Percentiles rank a stretch among this genome's conserved stretches.
These are phyloP conservation scores for Phaeodactylum tricornutum DNA, from an alignment of 108 stramenopile genomes.

Conservation along the genomic window DNA sequence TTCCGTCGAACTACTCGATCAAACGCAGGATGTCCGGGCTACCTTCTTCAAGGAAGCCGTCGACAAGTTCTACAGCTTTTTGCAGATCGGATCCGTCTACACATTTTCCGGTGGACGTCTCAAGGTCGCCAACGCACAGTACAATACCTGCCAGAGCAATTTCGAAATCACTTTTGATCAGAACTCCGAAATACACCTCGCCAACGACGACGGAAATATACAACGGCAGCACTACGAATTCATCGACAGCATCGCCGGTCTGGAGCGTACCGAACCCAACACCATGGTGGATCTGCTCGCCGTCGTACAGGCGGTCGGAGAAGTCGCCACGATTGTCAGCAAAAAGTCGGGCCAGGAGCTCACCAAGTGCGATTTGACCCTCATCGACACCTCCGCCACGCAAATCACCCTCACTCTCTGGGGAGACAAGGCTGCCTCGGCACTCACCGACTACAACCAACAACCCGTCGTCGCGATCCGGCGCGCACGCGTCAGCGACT, in stretches of 20 bases:
- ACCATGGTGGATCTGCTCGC: conserved; percentile 76
- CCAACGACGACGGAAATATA: conserved; percentile 67
- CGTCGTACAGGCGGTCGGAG: conserved; percentile 69
- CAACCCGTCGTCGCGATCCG: conserved; percentile 82
- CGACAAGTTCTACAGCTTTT: conserved; percentile 74
- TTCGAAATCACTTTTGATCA: conserved; percentile 94
- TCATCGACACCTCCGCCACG: conserved; percentile 85
- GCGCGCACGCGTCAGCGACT: conserved; percentile 80
- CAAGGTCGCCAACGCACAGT: conserved; percentile 93
- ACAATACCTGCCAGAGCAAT: conserved; percentile 80
- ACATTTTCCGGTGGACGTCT: conserved; percentile 83
- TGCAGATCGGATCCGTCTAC: conserved; percentile 88
- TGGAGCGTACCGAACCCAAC: conserved; percentile 51
- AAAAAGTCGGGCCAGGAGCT: conserved; percentile 82
- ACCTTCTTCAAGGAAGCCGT: conserved; percentile 96
- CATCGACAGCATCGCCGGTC: conserved; percentile 46
- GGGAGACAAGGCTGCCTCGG: conserved; percentile 43
- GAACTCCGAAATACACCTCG: conserved; percentile 72
- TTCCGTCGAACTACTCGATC: conserved; percentile 82
- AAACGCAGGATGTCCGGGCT: conserved; percentile 74
- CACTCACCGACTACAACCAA: conserved; percentile 35
- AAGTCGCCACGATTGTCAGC: conserved; percentile 46
- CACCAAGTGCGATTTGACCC: conserved; percentile 78
- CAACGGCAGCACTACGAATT: conserved; percentile 54
- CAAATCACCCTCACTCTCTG: conserved; percentile 86